Conservation (phyloP, 257 asterid genomes). For the Nicotiana knightiana region DNA sequence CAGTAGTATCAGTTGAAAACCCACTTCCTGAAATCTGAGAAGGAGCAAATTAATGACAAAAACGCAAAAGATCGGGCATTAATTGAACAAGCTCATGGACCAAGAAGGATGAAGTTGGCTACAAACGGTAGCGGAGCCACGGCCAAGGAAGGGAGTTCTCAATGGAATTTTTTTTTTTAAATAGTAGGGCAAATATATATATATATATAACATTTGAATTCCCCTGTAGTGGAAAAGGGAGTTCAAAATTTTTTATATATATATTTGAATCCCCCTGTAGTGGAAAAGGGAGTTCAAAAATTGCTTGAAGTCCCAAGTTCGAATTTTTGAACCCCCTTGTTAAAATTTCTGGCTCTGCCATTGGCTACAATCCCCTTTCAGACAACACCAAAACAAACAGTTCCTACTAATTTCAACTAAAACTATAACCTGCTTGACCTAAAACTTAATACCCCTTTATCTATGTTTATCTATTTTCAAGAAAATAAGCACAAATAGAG, state of each 20-base stretch:
- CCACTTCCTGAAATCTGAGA: constrained; percentile 1
- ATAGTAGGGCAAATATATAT: too few species aligned
- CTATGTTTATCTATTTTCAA: background rate
- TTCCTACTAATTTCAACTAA: background rate
- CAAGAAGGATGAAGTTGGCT: background rate
- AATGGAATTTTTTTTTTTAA: too few species aligned
- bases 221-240: too few species aligned
- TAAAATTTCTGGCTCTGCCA: too few species aligned
- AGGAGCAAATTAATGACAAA: background rate
- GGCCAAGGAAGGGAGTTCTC: too few species aligned
- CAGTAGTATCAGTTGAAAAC: background rate
- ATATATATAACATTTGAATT: too few species aligned
- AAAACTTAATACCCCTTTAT: background rate
- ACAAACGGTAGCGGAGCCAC: too few species aligned
- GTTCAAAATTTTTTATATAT: too few species aligned
- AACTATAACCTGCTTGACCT: background rate
- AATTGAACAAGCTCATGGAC: background rate
- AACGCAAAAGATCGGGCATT: background rate
- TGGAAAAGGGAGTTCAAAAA: too few species aligned
- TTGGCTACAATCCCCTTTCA: background rate
- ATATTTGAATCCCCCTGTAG: too few species aligned
- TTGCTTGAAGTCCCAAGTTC: too few species aligned
- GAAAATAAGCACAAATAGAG: background rate
- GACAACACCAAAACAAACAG: background rate
- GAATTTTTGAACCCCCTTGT: too few species aligned